Conservation (phyloP, 2,329 filamentous ascomycete species). For the Colletotrichum truncatum region DNA sequence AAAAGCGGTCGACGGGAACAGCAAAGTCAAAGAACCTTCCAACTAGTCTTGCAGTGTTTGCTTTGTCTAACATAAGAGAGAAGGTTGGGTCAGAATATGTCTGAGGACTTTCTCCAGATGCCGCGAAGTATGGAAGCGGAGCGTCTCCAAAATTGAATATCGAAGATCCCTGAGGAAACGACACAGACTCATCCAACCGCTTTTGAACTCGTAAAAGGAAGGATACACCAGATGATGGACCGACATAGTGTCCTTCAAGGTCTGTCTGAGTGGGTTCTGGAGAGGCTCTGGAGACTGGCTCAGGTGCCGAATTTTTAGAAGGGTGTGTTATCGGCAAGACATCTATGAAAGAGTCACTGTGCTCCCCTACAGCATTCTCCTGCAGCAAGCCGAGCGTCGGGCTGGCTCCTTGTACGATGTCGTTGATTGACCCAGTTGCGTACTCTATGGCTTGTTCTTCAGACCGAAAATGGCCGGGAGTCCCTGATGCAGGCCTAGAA, state of each 20-base stretch:
- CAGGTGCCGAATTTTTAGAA: too few species aligned
- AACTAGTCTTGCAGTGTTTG: constrained; percentile 36
- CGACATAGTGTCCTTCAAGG: constrained; percentile 40
- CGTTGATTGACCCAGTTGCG: too few species aligned
- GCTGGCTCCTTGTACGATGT: too few species aligned
- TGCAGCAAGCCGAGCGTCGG: too few species aligned
- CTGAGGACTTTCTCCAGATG: not conserved
- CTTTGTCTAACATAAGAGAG: constrained; percentile 45
- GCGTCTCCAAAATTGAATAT: constrained; percentile 16
- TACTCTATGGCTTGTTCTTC: too few species aligned
- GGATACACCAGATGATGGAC: constrained; percentile 39
- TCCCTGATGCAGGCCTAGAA: not conserved
- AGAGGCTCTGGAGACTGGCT: too few species aligned
- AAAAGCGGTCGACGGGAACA: constrained; percentile 46
- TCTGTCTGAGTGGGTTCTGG: constrained; percentile 40
- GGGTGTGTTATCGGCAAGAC: too few species aligned
- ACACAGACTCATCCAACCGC: constrained; percentile 31
- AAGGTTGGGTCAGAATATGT: constrained; percentile 46
- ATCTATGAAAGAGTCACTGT: too few species aligned
- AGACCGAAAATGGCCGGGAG: not conserved
- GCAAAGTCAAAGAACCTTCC: constrained; percentile 47
- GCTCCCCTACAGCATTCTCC: too few species aligned
- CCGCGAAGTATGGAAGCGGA: not conserved
- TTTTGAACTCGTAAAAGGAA: constrained; percentile 40
- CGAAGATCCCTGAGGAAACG: constrained; percentile 1